These are phyloP conservation scores for Pseudogymnoascus verrucosus DNA, from an alignment of 2,329 filamentous ascomycete species.

Conservation along the genomic window DNA sequence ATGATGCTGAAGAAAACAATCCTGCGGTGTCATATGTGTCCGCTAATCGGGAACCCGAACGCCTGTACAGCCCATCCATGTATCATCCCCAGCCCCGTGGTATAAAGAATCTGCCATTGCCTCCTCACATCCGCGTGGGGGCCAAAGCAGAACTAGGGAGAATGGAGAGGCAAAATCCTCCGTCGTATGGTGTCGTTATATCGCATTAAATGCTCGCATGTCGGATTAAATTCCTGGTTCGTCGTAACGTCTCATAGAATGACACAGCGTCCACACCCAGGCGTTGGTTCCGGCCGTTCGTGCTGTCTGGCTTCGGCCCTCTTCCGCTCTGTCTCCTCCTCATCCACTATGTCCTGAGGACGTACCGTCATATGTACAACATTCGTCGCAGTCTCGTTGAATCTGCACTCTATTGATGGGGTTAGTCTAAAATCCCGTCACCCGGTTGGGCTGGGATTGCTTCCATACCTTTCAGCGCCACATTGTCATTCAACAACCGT, in stretches of 20 bases:
- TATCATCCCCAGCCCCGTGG: constrained; percentile 2
- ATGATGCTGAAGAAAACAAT: not conserved
- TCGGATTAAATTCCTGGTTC: not conserved
- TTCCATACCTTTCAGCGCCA: constrained; percentile 67
- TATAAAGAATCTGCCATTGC: not conserved
- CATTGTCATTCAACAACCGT: constrained; percentile 83
- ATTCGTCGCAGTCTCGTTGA: constrained; percentile 66
- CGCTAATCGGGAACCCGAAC: constrained; percentile 2
- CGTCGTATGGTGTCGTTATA: constrained; percentile 6
- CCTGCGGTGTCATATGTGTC: constrained; percentile 6
- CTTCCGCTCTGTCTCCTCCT: constrained; percentile 40
- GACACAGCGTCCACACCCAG: constrained; percentile 51
- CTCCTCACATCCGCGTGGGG: not conserved
- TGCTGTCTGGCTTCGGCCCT: constrained; percentile 30
- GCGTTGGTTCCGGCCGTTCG: constrained; percentile 48
- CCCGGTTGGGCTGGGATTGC: constrained; percentile 4
- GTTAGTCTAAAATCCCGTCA: not conserved
- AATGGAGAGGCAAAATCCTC: constrained; percentile 5
- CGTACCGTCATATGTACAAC: constrained; percentile 94
- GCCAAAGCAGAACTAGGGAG: not conserved
- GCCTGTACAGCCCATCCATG: constrained; percentile 3
- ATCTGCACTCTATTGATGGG: constrained; percentile 59
- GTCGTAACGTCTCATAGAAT: constrained; percentile 42
- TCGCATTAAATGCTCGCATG: constrained; percentile 7
- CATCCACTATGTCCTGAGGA: constrained; percentile 74